These are phyloP conservation scores for Melampsora larici-populina DNA, from an alignment of 1,284 basidiomycete genomes.

Conservation along the genomic window DNA sequence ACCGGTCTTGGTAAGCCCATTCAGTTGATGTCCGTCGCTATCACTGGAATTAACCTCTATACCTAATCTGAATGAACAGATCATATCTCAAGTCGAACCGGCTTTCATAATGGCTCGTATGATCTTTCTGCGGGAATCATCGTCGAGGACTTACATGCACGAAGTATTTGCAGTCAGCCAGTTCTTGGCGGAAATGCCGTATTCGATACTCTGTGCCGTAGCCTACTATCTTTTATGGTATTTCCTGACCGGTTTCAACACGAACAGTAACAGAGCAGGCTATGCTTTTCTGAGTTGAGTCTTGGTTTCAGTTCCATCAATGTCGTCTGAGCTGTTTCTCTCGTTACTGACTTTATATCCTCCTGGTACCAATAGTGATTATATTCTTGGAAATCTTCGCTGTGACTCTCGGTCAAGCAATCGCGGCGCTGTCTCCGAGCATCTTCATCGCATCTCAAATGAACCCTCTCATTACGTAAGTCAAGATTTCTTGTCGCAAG, in stretches of 20 bases:
- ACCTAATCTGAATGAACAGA: no score
- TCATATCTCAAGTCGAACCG: constrained; percentile 77
- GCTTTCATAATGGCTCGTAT: constrained; percentile 76
- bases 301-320: no score
- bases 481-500: neutral
- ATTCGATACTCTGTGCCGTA: constrained; percentile 65
- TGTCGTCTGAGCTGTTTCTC: neutral
- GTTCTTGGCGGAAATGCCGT: constrained; percentile 75
- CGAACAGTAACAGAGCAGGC: constrained; percentile 6
- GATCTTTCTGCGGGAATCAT: constrained; percentile 65
- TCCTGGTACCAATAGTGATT: neutral
- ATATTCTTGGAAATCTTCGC: neutral
- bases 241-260: constrained; percentile 25
- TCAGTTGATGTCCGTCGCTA: constrained; percentile 50
- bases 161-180: constrained; percentile 79
- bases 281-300: constrained; percentile 31
- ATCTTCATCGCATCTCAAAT: constrained; percentile 1
- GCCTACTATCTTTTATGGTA: constrained; percentile 66
- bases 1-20: constrained; percentile 71
- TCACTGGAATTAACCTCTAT: constrained; percentile 59
- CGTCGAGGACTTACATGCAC: constrained; percentile 67
- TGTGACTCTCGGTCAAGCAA: neutral
- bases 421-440: neutral
- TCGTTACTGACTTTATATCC: no score
- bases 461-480: neutral